Evolutionary conservation across 192 early-diverging fungal genomes (phyloP).

Genomic region (Paraglomus occultum): DNA sequence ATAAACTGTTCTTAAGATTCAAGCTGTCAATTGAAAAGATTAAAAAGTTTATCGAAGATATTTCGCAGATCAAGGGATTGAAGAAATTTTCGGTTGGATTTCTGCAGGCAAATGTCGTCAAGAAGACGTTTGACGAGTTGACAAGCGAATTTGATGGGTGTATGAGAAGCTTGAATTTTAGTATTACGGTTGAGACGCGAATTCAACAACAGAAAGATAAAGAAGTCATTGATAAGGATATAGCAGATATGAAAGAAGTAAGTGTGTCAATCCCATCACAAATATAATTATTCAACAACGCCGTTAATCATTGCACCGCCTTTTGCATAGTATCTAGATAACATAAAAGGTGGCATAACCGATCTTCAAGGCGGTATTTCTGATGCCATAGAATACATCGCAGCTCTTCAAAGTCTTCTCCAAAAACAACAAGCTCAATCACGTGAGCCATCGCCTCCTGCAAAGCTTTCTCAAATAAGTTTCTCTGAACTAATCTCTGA

Average conservation of each 20-base stretch:
- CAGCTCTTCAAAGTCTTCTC: background rate
- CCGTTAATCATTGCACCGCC: background rate
- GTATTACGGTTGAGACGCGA: background rate
- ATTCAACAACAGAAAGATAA: constrained; percentile 5
- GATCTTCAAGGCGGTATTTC: constrained; percentile 8
- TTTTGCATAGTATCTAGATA: background rate
- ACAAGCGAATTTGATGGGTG: constrained; percentile 24
- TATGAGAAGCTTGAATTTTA: constrained; percentile 20
- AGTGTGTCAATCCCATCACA: background rate
- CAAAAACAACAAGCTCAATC: background rate
- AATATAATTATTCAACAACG: background rate
- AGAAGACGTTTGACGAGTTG: constrained; percentile 18
- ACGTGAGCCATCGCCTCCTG: background rate
- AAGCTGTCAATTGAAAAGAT: background rate
- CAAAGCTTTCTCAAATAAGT: background rate
- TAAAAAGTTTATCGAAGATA: constrained; percentile 1
- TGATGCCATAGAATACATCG: background rate
- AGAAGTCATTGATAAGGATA: constrained; percentile 3
- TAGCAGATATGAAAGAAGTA: background rate
- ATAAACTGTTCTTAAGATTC: background rate
- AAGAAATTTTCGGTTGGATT: background rate
- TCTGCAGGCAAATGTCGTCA: background rate
- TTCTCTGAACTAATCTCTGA: background rate
- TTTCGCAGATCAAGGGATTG: constrained; percentile 1
- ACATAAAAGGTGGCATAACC: constrained; percentile 1